These are phyloP conservation scores for Rutstroemia sp. DNA, from an alignment of 2,329 filamentous ascomycete genomes.

Conservation along the genomic window DNA sequence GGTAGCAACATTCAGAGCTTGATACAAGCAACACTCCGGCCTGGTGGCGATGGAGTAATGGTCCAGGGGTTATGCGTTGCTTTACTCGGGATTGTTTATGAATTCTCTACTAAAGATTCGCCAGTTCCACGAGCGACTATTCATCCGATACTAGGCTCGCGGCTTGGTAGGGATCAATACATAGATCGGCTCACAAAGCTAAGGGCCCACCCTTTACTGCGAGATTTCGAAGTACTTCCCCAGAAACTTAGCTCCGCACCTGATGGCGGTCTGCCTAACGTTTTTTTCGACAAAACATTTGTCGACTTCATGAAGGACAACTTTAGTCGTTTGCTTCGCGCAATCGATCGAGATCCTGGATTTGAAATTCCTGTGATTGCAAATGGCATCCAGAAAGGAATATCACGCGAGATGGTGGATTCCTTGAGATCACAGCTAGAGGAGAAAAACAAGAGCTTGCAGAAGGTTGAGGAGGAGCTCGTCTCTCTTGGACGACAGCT, in stretches of 20 bases:
- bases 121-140: constrained; percentile 76
- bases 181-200: constrained; percentile 73
- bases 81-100: constrained; percentile 82
- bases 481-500: constrained; percentile 46
- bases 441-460: constrained; percentile 53
- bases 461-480: constrained; percentile 40
- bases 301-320: constrained; percentile 96
- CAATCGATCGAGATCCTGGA: constrained; percentile 85
- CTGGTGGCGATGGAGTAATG: constrained; percentile 52
- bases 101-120: constrained; percentile 96
- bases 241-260: constrained; percentile 53
- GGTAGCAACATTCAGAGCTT: constrained; percentile 87
- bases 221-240: constrained; percentile 83
- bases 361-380: constrained; percentile 75
- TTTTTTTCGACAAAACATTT: constrained; percentile 80
- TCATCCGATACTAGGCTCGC: constrained; percentile 67
- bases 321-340: constrained; percentile 74
- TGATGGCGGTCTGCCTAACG: constrained; percentile 58
- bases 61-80: constrained; percentile 78
- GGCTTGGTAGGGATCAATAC: constrained; percentile 80
- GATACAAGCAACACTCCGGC: constrained; percentile 61
- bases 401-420: constrained; percentile 91
- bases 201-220: constrained; percentile 67
- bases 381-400: constrained; percentile 77
- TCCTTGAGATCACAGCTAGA: constrained; percentile 70